phyloP scores from a whole-genome alignment of 495 filamentous ascomycete genomes.

The Talaromyces trachyspermus region DNA sequence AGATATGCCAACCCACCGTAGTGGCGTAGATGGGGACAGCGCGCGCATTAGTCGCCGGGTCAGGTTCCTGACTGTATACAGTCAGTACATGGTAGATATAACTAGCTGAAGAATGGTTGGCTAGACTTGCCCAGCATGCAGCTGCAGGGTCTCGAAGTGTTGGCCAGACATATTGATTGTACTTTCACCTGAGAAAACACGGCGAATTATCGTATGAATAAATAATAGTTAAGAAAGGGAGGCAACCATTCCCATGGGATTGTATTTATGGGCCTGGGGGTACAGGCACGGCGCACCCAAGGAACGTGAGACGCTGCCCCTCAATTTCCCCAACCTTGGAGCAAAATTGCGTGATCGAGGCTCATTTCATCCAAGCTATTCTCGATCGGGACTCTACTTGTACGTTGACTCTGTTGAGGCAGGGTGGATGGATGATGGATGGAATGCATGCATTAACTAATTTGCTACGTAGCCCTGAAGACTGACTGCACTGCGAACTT shows the following conservation, averaged over 20 bases:
- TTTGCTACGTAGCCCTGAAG: too few species aligned
- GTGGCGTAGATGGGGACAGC: constrained; percentile 97
- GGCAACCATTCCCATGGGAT: too few species aligned
- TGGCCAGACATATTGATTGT: constrained; percentile 21
- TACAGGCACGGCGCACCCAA: too few species aligned
- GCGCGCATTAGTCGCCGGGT: constrained; percentile 79
- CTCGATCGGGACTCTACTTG: background rate
- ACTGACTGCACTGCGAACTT: too few species aligned
- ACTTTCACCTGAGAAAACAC: too few species aligned
- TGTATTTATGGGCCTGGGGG: too few species aligned
- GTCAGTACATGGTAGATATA: constrained; percentile 5
- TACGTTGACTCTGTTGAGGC: too few species aligned
- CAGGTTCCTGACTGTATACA: constrained; percentile 63
- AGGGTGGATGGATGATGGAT: too few species aligned
- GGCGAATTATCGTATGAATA: background rate
- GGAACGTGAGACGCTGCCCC: too few species aligned
- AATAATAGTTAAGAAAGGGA: background rate
- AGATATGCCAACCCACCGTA: constrained; percentile 47
- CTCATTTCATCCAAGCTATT: too few species aligned
- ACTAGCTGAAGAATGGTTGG: background rate
- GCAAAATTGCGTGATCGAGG: constrained; percentile 1
- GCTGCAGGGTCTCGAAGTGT: constrained; percentile 87
- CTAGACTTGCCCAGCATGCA: constrained; percentile 78
- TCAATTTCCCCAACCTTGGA: too few species aligned
- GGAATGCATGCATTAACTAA: too few species aligned